Conservation (phyloP, 306 rosid genomes). For the barrel medic (Medicago truncatula) region MtrunA17r5.0-ANR NC_053044.1:32550501-32551000, state of each 20-base stretch:
- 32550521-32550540: slow-evolving; percentile 77
- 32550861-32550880: slow-evolving; percentile 71
- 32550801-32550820: slow-evolving; percentile 81
- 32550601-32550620: slow-evolving; percentile 69
- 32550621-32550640: slow-evolving; percentile 80
- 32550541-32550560: slow-evolving; percentile 80
- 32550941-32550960: slow-evolving; percentile 94
- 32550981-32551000: slow-evolving; percentile 91
- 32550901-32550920: slow-evolving; percentile 80
- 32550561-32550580: slow-evolving; percentile 82
- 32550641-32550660: slow-evolving; percentile 57
- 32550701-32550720: slow-evolving; percentile 77
- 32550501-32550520: slow-evolving; percentile 92
- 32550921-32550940: slow-evolving; percentile 86
- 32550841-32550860: slow-evolving; percentile 74
- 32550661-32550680: slow-evolving; percentile 76
- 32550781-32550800: slow-evolving; percentile 76
- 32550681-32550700: slow-evolving; percentile 90
- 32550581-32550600: slow-evolving; percentile 72
- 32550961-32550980: slow-evolving; percentile 79
- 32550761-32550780: slow-evolving; percentile 64
- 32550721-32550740: slow-evolving; percentile 60
- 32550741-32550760: slow-evolving; percentile 69
- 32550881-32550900: slow-evolving; percentile 90
- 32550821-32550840: slow-evolving; percentile 78